phyloP scores from a whole-genome alignment of 331 rosid species.

The Quercus tomentella region DNA sequence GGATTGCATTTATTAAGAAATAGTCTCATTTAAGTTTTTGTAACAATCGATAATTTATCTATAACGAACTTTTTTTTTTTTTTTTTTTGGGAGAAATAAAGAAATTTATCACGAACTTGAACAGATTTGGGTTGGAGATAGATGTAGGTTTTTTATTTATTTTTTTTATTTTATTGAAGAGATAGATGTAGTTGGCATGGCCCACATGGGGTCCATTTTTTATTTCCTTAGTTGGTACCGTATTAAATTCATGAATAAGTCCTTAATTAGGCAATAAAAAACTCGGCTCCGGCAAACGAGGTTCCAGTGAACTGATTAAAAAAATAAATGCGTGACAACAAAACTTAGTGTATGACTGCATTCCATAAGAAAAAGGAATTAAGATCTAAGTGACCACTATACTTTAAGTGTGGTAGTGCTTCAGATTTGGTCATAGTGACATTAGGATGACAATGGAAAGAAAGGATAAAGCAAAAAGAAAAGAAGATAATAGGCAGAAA shows the following conservation, averaged over 20 bases:
- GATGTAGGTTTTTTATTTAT: neutral
- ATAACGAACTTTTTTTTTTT: neutral
- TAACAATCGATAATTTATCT: too few species aligned
- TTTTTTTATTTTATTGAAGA: too few species aligned
- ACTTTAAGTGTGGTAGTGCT: neutral
- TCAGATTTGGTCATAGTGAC: conserved; percentile 30
- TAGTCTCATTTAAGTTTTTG: too few species aligned
- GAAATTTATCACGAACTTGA: neutral
- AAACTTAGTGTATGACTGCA: conserved; percentile 39
- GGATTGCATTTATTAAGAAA: too few species aligned
- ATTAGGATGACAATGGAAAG: conserved; percentile 16
- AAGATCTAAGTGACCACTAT: neutral
- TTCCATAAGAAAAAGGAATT: conserved; percentile 11
- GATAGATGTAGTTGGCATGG: too few species aligned
- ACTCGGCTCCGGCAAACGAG: neutral
- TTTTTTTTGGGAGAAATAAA: too few species aligned
- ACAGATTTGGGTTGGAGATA: neutral
- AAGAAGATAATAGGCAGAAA: conserved; percentile 1
- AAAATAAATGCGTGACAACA: conserved; percentile 24
- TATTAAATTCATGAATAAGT: neutral
- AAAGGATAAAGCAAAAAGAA: conserved; percentile 9
- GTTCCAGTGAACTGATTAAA: neutral
- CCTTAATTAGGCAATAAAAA: neutral
- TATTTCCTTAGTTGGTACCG: neutral
- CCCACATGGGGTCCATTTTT: neutral